Evolutionary conservation across 1,284 basidiomycete genomes (phyloP), one percentile per base, ranked within the genome.

Genomic region (Apiotrichum sp.): DNA sequence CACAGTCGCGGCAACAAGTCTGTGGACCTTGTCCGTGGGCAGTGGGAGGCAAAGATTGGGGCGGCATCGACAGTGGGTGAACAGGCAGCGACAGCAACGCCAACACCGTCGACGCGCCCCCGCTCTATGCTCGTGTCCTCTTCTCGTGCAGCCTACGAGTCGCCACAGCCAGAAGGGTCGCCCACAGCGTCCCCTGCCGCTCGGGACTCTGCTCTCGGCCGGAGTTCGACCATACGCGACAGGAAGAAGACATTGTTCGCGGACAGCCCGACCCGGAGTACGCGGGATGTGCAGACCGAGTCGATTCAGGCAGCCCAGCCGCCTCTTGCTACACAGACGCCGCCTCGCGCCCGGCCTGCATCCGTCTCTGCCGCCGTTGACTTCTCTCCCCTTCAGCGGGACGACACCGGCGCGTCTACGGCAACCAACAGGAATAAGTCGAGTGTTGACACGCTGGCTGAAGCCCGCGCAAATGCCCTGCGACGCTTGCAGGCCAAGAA

Each of bases 1-100:
- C 51, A 52, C 31, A 51, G 55, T 29, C 65, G 65, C 38, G 50
- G 59, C 22, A 59, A 56, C 41, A 67, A 66, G 55, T 70, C 69
- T 0, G 68, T 74, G 29, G 69, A 70, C 53, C 52, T 65, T 14
- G 71, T 67, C 6, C 57, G 71, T 14, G 62, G 62, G 3, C 64
- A 70, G 59, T 74, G 73, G 73, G 69, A 74, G 53, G 66, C 66
- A 1, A 72, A 71, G 60, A 74, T 74, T 42, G 63, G 66, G 47
- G 56, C 65, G 1, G 61, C 64, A 22, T 49, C 55, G 6, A 32
- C 36, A 0, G 40, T 45, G 3, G 36, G 29, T 3, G 50, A 52
- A 2, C 36, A 43, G 10, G 14, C 50, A 2, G 31, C 50, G 7
- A 34, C 36, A 3, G 22, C 34, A 14, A 16, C 42, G 2, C 38